Conservation (phyloP, 2,329 filamentous ascomycete species). For the Ciborinia camelliae region DNA sequence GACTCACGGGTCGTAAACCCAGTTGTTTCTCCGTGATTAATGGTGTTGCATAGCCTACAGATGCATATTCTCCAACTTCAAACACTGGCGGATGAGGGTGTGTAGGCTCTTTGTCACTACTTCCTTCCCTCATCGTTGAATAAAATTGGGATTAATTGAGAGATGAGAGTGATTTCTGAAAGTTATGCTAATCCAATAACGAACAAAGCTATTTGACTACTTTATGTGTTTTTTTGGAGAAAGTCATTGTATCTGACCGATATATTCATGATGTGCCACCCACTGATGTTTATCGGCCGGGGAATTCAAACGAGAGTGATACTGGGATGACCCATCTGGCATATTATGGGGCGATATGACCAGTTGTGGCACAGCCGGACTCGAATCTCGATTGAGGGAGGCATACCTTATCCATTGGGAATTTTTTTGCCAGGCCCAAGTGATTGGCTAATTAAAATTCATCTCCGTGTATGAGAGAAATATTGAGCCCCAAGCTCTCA, state of each 20-base stretch:
- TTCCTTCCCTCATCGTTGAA: background rate
- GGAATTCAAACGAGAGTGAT: too few species aligned
- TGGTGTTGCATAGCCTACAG: background rate
- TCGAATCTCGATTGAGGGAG: background rate
- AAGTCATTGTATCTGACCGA: too few species aligned
- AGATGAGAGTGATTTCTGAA: background rate
- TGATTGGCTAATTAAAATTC: too few species aligned
- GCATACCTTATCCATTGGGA: too few species aligned
- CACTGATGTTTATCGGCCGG: too few species aligned
- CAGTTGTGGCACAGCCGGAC: background rate
- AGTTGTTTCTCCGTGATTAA: background rate
- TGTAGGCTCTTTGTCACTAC: background rate
- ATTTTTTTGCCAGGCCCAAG: background rate
- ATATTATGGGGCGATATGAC: too few species aligned
- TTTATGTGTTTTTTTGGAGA: too few species aligned
- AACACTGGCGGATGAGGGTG: background rate
- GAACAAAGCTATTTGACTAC: background rate
- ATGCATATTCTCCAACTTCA: background rate
- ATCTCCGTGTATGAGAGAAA: too few species aligned
- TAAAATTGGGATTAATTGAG: background rate
- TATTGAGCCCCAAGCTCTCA: too few species aligned
- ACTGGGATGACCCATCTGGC: too few species aligned
- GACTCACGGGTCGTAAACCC: background rate
- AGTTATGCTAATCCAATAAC: background rate
- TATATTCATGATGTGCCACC: too few species aligned